Evolutionary conservation across 2,329 filamentous ascomycete genomes (phyloP).

Genomic region (Coniochaeta hoffmannii): DNA sequence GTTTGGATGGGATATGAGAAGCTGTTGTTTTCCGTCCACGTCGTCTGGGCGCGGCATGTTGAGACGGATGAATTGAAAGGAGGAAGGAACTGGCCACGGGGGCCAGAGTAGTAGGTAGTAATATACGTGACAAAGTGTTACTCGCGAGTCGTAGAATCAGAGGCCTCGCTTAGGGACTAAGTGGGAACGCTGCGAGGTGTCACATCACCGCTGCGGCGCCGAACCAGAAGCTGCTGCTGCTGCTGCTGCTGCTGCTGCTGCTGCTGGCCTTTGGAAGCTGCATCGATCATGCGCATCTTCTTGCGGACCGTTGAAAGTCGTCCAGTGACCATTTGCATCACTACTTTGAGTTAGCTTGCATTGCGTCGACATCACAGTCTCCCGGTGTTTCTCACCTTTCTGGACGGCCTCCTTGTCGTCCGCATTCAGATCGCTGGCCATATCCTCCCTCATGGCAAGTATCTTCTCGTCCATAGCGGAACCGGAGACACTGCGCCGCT

Average conservation of each 20-base stretch:
- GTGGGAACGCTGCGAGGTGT: conserved; percentile 47
- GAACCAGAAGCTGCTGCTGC: conserved; percentile 28
- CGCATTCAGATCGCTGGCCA: conserved; percentile 45
- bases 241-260: conserved; percentile 30
- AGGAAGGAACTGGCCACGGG: neutral
- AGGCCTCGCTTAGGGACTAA: conserved; percentile 25
- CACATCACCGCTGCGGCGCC: conserved; percentile 48
- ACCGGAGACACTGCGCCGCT: conserved; percentile 24
- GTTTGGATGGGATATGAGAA: neutral
- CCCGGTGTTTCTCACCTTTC: conserved; percentile 50
- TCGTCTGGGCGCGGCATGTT: neutral
- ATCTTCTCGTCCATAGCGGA: conserved; percentile 34
- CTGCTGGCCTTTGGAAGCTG: conserved; percentile 43
- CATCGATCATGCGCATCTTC: conserved; percentile 54
- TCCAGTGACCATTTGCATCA: conserved; percentile 56
- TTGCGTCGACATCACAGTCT: neutral
- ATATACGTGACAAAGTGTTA: neutral
- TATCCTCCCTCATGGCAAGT: conserved; percentile 27
- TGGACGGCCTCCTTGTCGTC: conserved; percentile 68
- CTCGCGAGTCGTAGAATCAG: conserved; percentile 3
- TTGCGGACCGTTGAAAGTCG: conserved; percentile 49
- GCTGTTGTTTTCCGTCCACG: neutral
- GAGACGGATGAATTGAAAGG: neutral
- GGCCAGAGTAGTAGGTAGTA: conserved; percentile 1
- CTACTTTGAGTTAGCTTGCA: conserved; percentile 29